Conservation (phyloP, 2,329 filamentous ascomycete species). For the Penicillium sp. region DNA sequence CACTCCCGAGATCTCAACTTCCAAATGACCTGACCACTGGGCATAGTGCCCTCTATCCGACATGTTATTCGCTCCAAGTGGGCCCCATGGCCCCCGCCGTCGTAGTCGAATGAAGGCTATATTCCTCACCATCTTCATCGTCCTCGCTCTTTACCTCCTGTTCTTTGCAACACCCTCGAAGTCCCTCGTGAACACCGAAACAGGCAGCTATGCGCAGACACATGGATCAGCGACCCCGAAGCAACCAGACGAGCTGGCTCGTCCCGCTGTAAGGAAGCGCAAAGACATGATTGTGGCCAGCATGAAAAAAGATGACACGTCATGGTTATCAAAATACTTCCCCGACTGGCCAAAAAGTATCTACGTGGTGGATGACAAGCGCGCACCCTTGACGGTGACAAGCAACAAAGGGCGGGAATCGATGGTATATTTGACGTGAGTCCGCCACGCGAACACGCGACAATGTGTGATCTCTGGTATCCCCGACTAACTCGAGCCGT, state of each 20-base stretch:
- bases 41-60: constrained; percentile 11
- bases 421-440: constrained; percentile 47
- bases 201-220: constrained; percentile 21
- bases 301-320: constrained; percentile 40
- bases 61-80: constrained; percentile 37
- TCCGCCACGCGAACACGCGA: not conserved
- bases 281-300: constrained; percentile 43
- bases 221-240: constrained; percentile 10
- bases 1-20: not conserved
- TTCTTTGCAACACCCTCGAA: constrained; percentile 28
- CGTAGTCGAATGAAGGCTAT: constrained; percentile 38
- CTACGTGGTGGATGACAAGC: constrained; percentile 55
- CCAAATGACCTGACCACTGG: constrained; percentile 18
- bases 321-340: constrained; percentile 41
- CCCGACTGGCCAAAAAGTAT: constrained; percentile 54
- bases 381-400: constrained; percentile 50
- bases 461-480: not conserved
- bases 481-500: constrained; percentile 10
- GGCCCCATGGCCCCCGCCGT: constrained; percentile 35
- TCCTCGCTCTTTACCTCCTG: constrained; percentile 34
- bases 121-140: constrained; percentile 34
- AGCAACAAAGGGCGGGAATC: constrained; percentile 46
- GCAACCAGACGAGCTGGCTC: constrained; percentile 18
- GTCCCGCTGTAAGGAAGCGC: constrained; percentile 13
- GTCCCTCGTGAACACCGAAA: constrained; percentile 10